Conservation (phyloP, 306 rosid genomes). For the Parietaria judaica region DNA sequence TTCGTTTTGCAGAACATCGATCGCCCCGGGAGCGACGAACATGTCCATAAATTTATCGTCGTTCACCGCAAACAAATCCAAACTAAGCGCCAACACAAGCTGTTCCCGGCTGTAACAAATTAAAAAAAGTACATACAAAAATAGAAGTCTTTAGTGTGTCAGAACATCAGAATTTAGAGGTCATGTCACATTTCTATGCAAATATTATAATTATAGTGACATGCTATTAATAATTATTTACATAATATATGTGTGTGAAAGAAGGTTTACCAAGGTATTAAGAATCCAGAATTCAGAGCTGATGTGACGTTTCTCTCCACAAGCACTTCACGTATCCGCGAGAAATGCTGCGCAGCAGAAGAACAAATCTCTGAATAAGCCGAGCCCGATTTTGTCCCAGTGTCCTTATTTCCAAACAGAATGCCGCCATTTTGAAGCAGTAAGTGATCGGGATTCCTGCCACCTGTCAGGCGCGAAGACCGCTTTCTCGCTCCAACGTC, state of each 20-base stretch:
- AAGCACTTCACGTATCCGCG: constrained; percentile 84
- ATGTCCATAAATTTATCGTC: constrained; percentile 92
- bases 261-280: constrained; percentile 75
- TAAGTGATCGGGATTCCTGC: constrained; percentile 33
- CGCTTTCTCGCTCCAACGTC: constrained; percentile 69
- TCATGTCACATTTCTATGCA: constrained; percentile 57
- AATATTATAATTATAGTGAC: too few species aligned
- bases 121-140: constrained; percentile 5
- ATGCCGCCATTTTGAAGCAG: constrained; percentile 43
- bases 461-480: constrained; percentile 49
- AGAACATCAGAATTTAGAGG: constrained; percentile 85
- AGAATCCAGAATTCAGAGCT: constrained; percentile 83
- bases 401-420: constrained; percentile 52
- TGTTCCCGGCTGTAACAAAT: constrained; percentile 65
- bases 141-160: constrained; percentile 22
- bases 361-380: constrained; percentile 71
- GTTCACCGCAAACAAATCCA: constrained; percentile 84
- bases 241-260: not conserved
- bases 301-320: constrained; percentile 83
- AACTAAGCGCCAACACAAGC: constrained; percentile 71
- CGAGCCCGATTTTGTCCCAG: constrained; percentile 44
- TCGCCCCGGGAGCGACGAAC: constrained; percentile 93
- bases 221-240: too few species aligned
- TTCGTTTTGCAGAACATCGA: constrained; percentile 57
- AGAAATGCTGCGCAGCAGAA: constrained; percentile 76